Conservation (phyloP, 352 stramenopile species). For the Phytopythium aichiense region DNA sequence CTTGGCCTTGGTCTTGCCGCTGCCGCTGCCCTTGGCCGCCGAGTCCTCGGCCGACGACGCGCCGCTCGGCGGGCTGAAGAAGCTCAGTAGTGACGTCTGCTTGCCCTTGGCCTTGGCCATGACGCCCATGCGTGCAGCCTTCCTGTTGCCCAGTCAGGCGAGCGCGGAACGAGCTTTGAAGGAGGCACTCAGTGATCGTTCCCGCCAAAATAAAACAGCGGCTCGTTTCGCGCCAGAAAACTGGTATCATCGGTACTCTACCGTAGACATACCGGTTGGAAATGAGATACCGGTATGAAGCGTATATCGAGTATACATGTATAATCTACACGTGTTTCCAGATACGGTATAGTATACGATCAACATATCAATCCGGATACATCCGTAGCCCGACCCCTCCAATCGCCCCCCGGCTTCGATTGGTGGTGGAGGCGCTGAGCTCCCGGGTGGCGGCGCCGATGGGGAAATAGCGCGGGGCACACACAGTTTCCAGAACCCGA, state of each 20-base stretch:
- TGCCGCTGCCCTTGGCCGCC: conserved; percentile 6
- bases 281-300: too few relatives aligned
- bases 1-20: conserved; percentile 8
- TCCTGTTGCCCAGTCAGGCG: neutral
- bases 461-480: neutral
- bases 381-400: neutral
- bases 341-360: too few relatives aligned
- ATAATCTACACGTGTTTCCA: neutral
- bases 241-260: neutral
- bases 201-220: too few relatives aligned
- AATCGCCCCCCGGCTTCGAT: conserved; percentile 1
- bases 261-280: neutral
- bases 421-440: conserved; percentile 10
- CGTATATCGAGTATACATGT: too few relatives aligned
- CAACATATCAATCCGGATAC: neutral
- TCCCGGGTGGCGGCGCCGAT: neutral
- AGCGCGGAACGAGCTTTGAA: conserved; percentile 4
- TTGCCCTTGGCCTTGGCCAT: conserved; percentile 28
- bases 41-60: conserved; percentile 26
- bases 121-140: neutral
- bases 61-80: conserved; percentile 71
- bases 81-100: conserved; percentile 81
- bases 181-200: too few relatives aligned
- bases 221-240: too few relatives aligned
- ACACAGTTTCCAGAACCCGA: conserved; percentile 75